These are phyloP conservation scores for Mycena crocata DNA, from an alignment of 768 basidiomycete species.

Conservation along the genomic window DNA sequence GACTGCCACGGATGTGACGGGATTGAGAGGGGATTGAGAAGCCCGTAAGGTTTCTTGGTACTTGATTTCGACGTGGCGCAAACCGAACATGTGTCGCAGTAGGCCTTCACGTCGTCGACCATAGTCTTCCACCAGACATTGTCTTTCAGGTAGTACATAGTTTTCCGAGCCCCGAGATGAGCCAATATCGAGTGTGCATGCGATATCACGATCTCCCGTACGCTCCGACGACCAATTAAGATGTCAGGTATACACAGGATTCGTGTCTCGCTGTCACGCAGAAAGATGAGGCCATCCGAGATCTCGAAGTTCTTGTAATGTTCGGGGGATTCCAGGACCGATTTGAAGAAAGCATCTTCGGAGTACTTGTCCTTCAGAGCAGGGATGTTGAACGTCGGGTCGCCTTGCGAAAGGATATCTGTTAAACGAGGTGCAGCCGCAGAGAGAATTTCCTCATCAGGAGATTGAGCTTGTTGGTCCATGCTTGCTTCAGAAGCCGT, in stretches of 20 bases:
- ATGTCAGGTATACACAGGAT: constrained; percentile 41
- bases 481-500: background rate
- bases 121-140: constrained; percentile 5
- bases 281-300: constrained; percentile 34
- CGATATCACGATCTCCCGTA: constrained; percentile 43
- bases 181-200: constrained; percentile 52
- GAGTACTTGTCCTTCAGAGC: constrained; percentile 31
- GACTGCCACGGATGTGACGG: constrained; percentile 34
- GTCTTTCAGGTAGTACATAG: background rate
- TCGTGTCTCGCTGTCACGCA: constrained; percentile 7
- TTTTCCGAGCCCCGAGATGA: constrained; percentile 46
- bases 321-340: constrained; percentile 36
- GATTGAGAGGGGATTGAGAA: constrained; percentile 30
- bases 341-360: constrained; percentile 44
- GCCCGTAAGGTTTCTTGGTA: constrained; percentile 33
- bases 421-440: background rate
- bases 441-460: constrained; percentile 10
- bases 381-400: constrained; percentile 7
- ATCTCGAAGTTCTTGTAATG: constrained; percentile 42
- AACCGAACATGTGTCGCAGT: constrained; percentile 10
- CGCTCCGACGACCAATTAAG: constrained; percentile 2
- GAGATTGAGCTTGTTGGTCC: background rate
- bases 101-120: constrained; percentile 11
- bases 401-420: constrained; percentile 10
- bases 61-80: constrained; percentile 6